Evolutionary conservation across 176 grass and related monocot species (phyloP), one percentile per base, ranked within the genome.

Genomic region (Ensete ventricosum): DNA sequence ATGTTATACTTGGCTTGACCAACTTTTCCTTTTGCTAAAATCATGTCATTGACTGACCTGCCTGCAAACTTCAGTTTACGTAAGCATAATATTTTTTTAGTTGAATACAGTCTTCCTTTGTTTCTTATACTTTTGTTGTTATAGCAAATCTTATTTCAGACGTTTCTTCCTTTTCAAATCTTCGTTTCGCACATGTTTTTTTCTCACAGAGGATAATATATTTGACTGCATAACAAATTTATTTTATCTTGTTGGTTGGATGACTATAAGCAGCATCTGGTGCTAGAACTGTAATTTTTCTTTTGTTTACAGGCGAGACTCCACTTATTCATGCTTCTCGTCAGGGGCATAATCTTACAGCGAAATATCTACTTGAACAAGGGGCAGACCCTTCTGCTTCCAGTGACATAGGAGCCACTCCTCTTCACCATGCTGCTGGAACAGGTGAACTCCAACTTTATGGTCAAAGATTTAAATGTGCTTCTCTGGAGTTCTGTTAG

Each of bases 391-490:
- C 90, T 68, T 91, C 95, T 11, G 69, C 83, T 64, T 82, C 90
- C 1, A 85, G 86, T 67, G 85, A 67, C 11, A 76, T 98, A 25
- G 95, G 90, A 29, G 88, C 88, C 52, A 98, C 95, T 70, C 66
- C 90, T 17, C 76, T 98, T 60, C 95, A 98, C 68, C 88, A 94
- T 87, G 90, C 90, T 72, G 84, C 95, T 63, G 95, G 95, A 62
- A 94, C 85, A 89, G 95, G 95, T 91, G 69, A 76, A 17, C 59
- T 76, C 22, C 16, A 19, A 20, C 58, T 60, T 34, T 62, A 14
- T 50, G 22, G 43, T 50, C 9, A 63, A 12, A 20, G 11, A 65
- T 43, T 58, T 26, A 13, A 43, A 21, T 76, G 75, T 76, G 22
- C 55, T 26, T 60, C 12, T 43, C 34, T 43, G 57, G 57, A n/a